These are phyloP conservation scores for Pyrenophora seminiperda DNA, from an alignment of 2,329 filamentous ascomycete genomes.

Conservation along the genomic window DNA sequence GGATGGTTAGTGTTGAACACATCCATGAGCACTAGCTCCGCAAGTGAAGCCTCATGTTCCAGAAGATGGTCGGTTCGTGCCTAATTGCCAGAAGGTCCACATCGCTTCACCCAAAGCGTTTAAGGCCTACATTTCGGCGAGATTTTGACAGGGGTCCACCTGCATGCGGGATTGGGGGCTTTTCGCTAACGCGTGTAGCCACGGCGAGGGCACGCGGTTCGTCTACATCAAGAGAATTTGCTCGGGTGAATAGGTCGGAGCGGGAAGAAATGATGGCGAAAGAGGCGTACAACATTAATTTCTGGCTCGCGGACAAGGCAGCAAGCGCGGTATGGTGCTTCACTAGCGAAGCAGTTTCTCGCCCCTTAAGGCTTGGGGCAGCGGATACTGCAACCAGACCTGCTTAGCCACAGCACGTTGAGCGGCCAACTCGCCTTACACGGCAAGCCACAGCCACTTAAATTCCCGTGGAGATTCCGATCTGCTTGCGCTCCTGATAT, in stretches of 20 bases:
- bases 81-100: constrained; percentile 17
- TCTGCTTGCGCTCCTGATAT: constrained; percentile 19
- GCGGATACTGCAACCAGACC: constrained; percentile 13
- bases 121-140: constrained; percentile 24
- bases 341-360: constrained; percentile 8
- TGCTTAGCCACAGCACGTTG: constrained; percentile 21
- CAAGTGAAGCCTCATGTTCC: constrained; percentile 20
- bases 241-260: constrained; percentile 13
- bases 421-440: constrained; percentile 27
- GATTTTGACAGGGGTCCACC: constrained; percentile 24
- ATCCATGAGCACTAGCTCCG: constrained; percentile 16
- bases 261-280: constrained; percentile 21
- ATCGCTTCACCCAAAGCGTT: constrained; percentile 25
- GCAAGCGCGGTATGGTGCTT: constrained; percentile 17
- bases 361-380: neutral
- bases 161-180: constrained; percentile 24
- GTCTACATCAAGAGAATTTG: constrained; percentile 24
- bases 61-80: constrained; percentile 23
- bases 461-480: constrained; percentile 29
- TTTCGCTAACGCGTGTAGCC: constrained; percentile 29
- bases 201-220: constrained; percentile 24
- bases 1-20: constrained; percentile 23
- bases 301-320: constrained; percentile 15
- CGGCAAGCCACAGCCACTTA: constrained; percentile 22
- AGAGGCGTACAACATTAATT: constrained; percentile 18